Conservation (phyloP, 768 basidiomycete species). For the Lactifluus hygrophoroides region DNA sequence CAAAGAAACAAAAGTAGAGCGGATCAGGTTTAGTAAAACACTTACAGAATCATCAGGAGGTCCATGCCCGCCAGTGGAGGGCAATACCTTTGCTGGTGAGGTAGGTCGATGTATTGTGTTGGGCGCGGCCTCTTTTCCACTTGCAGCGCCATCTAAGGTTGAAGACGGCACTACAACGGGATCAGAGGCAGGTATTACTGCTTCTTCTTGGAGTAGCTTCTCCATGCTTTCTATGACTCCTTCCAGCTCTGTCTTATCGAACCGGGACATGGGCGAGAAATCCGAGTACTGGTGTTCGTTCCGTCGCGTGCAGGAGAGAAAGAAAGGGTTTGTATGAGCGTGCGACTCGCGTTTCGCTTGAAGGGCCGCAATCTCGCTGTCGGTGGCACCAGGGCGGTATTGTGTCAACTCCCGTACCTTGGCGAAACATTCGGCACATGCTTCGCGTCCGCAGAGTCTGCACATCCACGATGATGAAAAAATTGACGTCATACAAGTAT, state of each 20-base stretch:
- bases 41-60: neutral
- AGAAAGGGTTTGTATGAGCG: conserved; percentile 60
- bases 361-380: conserved; percentile 40
- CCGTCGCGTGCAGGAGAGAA: conserved; percentile 60
- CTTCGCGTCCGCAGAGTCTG: conserved; percentile 81
- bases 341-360: conserved; percentile 51
- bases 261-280: conserved; percentile 77
- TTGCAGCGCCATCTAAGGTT: neutral
- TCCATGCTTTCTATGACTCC: conserved; percentile 66
- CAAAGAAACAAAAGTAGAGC: neutral
- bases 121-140: neutral
- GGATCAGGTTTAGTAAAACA: neutral
- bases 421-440: conserved; percentile 75
- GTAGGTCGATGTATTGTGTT: neutral
- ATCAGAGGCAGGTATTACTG: neutral
- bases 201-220: conserved; percentile 32
- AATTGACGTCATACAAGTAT: conserved; percentile 90
- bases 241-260: conserved; percentile 54
- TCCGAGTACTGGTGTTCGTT: conserved; percentile 59
- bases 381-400: conserved; percentile 39
- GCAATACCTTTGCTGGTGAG: neutral
- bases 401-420: conserved; percentile 58
- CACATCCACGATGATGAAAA: conserved; percentile 91
- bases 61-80: neutral
- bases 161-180: neutral